These are phyloP conservation scores for sweet orange (Citrus sinensis) DNA, from an alignment of 345 rosid species.

Conservation along the genomic window DVS_A1.0 CM039162.1:25437001-25437500, in stretches of 20 bases:
- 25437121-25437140: constrained; percentile 1
- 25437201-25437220: not conserved
- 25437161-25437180: not conserved
- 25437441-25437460: constrained; percentile 13
- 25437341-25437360: not conserved
- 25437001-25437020: too few species aligned
- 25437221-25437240: not conserved
- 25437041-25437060: too few species aligned
- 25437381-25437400: constrained; percentile 41
- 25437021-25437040: too few species aligned
- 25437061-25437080: not conserved
- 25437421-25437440: not conserved
- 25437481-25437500: constrained; percentile 5
- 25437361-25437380: not conserved
- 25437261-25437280: constrained; percentile 26
- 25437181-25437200: not conserved
- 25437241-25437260: not conserved
- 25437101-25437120: not conserved
- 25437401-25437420: constrained; percentile 18
- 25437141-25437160: not conserved
- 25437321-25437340: constrained; percentile 20
- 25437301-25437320: constrained; percentile 48
- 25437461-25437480: not conserved
- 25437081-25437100: not conserved
- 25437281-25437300: constrained; percentile 2